Base-by-base conservation (phyloP, 768 basidiomycete genomes). In the Kwoniella botswanensis region DNA sequence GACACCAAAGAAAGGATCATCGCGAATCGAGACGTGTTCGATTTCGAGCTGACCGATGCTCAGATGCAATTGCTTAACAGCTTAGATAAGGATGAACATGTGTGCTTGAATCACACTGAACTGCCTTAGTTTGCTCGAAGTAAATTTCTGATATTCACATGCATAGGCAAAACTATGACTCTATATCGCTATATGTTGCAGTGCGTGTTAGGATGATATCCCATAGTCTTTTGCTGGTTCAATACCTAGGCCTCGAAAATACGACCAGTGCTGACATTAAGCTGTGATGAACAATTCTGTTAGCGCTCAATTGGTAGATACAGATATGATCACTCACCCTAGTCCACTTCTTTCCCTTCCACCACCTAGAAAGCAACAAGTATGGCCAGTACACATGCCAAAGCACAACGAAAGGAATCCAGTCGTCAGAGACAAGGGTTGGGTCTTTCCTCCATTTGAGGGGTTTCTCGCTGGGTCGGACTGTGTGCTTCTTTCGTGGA, bases 31-130 rank as follows among this genome's bases (percentile, higher is more conserved):
- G 82, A 91, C 26, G 79, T 96, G 0, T 95, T 88, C 71, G 90
- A 92, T 76, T 96, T 96, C 75, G 88, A 88, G 67, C 85, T 98
- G 17, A 82, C 79, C 56, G 80, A 84, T 24, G 89, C 88, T 55
- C 93, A 95, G 70, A 88, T 96, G 86, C 76, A 78, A 2, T 81
- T 80, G 42, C 85, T 97, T 17, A 89, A 94, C 79, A 85, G 82
- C 0, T 85, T 96, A 2, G 93, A 95, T 78, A 84, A 86, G 62
- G 94, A 78, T 58, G 79, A 77, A 54, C 79, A 81, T 67, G 79
- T 81, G 1, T 81, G 79, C 57, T 53, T 78, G 58, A 81, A 81
- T 54, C 66, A 63, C 46, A 81, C 79, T 4, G 68, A 70, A 7
- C 74, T 73, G 26, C 65, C 72, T 21, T 79, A 60, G 46, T 50